These are phyloP conservation scores for Adiantum capillusveneris DNA, from an alignment of 75 land plant genomes.

Conservation along the genomic window DNA sequence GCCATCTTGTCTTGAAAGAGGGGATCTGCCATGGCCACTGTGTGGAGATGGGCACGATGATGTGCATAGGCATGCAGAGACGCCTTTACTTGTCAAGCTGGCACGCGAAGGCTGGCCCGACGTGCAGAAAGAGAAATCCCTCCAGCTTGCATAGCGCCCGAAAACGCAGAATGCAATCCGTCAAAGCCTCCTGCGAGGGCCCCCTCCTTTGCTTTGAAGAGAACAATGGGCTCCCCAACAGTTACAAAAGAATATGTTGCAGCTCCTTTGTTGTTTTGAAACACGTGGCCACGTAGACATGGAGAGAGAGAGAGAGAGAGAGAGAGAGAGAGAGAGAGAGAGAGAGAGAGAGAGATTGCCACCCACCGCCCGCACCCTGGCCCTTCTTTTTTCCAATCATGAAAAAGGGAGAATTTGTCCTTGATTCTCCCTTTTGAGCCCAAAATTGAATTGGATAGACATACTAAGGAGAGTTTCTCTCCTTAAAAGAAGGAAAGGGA, in stretches of 20 bases:
- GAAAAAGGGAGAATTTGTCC: too few species aligned
- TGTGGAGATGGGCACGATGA: not conserved
- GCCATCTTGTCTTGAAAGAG: conserved; percentile 2
- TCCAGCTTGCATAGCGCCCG: conserved; percentile 2
- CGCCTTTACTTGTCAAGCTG: not conserved
- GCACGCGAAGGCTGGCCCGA: not conserved
- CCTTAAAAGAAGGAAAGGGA: too few species aligned
- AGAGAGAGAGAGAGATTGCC: too few species aligned
- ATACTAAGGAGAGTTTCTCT: too few species aligned
- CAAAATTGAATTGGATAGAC: too few species aligned
- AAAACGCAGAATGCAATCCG: not conserved
- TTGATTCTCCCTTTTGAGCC: too few species aligned
- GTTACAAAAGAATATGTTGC: too few species aligned
- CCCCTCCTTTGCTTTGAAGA: conserved; percentile 1
- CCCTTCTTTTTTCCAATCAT: too few species aligned
- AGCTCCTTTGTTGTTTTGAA: not conserved
- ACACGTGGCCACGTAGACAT: not conserved
- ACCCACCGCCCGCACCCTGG: too few species aligned
- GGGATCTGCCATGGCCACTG: not conserved
- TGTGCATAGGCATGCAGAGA: not conserved
- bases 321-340: too few species aligned
- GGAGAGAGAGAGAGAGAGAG: too few species aligned
- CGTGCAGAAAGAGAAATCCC: not conserved
- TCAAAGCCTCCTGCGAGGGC: not conserved
- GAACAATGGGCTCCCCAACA: conserved; percentile 4